phyloP scores from a whole-genome alignment of 2,329 filamentous ascomycete species.

The Kalmusia sp. region DNA sequence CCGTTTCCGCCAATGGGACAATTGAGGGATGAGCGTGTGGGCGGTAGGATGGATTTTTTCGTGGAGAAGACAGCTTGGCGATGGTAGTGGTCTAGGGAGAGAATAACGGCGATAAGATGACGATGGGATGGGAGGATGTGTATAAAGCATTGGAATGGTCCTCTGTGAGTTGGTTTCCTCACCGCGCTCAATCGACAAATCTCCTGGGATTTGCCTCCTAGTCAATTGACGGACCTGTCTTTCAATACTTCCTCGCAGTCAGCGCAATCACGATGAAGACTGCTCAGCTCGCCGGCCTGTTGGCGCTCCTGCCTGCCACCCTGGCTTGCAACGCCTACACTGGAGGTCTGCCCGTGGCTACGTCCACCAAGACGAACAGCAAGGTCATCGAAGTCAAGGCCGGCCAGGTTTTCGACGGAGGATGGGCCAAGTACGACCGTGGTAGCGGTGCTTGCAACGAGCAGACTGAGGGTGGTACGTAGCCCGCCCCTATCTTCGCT shows the following conservation, averaged over 20 bases:
- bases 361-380: conserved; percentile 34
- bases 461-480: conserved; percentile 27
- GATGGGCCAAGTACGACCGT: conserved; percentile 35
- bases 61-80: neutral
- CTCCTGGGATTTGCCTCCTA: too few relatives aligned
- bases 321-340: conserved; percentile 35
- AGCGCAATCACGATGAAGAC: conserved; percentile 21
- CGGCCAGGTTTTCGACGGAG: conserved; percentile 30
- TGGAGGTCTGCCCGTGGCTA: conserved; percentile 30
- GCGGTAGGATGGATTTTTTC: neutral
- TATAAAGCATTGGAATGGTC: neutral
- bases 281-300: conserved; percentile 18
- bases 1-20: neutral
- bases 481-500: neutral
- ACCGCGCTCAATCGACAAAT: neutral
- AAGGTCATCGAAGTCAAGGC: conserved; percentile 33
- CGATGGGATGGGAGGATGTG: neutral
- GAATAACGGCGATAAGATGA: too few relatives aligned
- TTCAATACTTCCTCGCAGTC: neutral
- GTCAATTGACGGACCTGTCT: conserved; percentile 2
- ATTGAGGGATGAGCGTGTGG: neutral
- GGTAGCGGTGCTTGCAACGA: conserved; percentile 32
- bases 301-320: conserved; percentile 26
- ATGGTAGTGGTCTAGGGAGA: too few relatives aligned
- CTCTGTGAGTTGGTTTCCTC: neutral